Base-by-base conservation (phyloP, 2,329 filamentous ascomycete species). In the Fonsecaea nubica region DNA sequence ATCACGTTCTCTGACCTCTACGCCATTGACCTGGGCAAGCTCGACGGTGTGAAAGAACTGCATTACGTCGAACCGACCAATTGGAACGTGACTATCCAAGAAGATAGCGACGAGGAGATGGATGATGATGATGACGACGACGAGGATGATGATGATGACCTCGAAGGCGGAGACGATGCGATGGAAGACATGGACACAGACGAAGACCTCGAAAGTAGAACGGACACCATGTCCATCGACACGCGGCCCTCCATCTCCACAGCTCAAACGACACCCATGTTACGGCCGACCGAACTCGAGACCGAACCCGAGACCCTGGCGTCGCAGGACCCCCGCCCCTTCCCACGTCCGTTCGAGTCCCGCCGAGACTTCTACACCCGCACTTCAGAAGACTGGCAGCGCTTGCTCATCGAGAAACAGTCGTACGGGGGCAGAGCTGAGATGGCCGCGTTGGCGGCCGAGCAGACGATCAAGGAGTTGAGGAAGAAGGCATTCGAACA, bases 1-100 rank as follows among this genome's bases (percentile, higher is more conserved):
- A 97, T 91, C 74, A 98, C 93, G 0, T 97, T 98, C 78, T 93
- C 97, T 73, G 95, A 99, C 74, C 84, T 99, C 78, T 96, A 96
- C 79, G 90, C 92, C 1, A 89, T 98, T 66, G 93, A 99, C 74
- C 83, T 99, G n/a, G 93, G 90, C 66, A 97, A 97, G 78, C 84
- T 99, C 67, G 93, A 98, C 72, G 95, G 95, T 3, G 94, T 95
- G 71, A 94, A 93, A 76, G 91, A 97, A 79, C 87, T 98, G 56
- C 98, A 94, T 81, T 91, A 85, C 76, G 86, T 92, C 61, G 91
- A 96, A 72, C 89, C 93, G 72, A 87, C 92, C 75, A 93, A 96
- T 77, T 97, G 93, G 93, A 86, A 89, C 13, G 84, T 86, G 10
- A 83, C 87, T 3, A 85, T 87, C 1, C 85, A 88, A 61, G 84